Percentiles rank a stretch among this genome's conserved stretches.
phyloP scores from a whole-genome alignment of 441 rosid species.

The Adansonia rubrostipa region DNA sequence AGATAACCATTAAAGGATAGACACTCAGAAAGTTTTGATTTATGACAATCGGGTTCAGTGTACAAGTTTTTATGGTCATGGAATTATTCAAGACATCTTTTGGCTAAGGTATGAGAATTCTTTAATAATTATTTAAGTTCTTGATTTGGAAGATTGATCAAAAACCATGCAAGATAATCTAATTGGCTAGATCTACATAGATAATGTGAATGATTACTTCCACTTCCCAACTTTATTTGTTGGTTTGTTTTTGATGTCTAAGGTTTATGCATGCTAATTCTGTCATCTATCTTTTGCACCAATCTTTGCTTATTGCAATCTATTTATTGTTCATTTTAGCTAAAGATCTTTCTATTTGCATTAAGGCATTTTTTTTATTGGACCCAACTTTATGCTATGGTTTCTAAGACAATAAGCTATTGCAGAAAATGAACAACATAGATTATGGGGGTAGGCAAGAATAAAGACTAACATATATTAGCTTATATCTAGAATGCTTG shows the following conservation, averaged over 20 bases:
- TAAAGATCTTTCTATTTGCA: slow-evolving; percentile 27
- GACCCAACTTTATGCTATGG: slow-evolving; percentile 95
- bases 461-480: slow-evolving; percentile 66
- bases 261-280: slow-evolving; percentile 16
- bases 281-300: slow-evolving; percentile 6
- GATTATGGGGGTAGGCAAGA: slow-evolving; percentile 86
- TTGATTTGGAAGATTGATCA: no score
- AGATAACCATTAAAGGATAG: no score
- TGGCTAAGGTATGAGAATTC: no score
- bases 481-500: slow-evolving; percentile 70
- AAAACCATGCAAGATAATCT: slow-evolving; percentile 31
- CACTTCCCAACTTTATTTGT: neutral
- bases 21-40: no score
- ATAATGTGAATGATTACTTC: slow-evolving; percentile 42
- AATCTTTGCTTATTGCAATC: slow-evolving; percentile 14
- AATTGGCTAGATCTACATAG: slow-evolving; percentile 96
- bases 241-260: neutral
- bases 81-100: no score
- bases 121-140: no score
- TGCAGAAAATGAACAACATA: slow-evolving; percentile 84
- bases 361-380: slow-evolving; percentile 84
- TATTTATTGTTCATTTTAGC: slow-evolving; percentile 21
- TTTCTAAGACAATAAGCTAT: slow-evolving; percentile 78
- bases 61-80: no score
- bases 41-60: no score